Conservation (phyloP, 116 monocot genomes). For the Posidonia oceanica region DNA sequence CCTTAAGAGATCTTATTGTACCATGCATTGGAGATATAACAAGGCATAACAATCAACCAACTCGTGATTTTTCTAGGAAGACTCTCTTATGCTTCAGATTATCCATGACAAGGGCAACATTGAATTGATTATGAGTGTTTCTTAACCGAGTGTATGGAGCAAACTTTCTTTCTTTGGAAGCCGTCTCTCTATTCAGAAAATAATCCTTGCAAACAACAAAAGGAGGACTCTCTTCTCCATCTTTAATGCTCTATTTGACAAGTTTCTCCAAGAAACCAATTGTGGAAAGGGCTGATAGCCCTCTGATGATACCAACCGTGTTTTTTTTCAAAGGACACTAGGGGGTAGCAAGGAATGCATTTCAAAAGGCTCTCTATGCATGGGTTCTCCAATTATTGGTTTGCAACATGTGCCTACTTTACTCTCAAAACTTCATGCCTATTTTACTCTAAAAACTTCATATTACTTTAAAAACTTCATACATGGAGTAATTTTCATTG, state of each 20-base stretch:
- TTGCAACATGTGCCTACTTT: too few relatives aligned
- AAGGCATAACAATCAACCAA: conserved; percentile 66
- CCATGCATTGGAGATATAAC: conserved; percentile 43
- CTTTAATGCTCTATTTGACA: conserved; percentile 22
- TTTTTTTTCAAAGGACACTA: too few relatives aligned
- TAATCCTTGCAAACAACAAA: conserved; percentile 57
- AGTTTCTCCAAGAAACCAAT: conserved; percentile 56
- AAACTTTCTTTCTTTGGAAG: conserved; percentile 6
- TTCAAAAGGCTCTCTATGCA: too few relatives aligned
- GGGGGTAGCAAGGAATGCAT: too few relatives aligned
- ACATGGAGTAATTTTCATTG: too few relatives aligned
- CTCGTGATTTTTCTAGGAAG: conserved; percentile 53
- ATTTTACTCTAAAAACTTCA: too few relatives aligned
- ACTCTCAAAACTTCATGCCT: too few relatives aligned
- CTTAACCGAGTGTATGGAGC: conserved; percentile 2
- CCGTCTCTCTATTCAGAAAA: conserved; percentile 15
- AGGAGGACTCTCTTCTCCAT: conserved; percentile 33
- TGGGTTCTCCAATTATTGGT: too few relatives aligned
- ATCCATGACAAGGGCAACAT: conserved; percentile 21
- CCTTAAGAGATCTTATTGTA: conserved; percentile 33
- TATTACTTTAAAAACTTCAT: too few relatives aligned
- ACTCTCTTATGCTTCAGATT: conserved; percentile 37
- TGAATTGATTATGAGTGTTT: neutral
- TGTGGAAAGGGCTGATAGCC: conserved; percentile 38
- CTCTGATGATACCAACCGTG: conserved; percentile 54